A percentile compares a stretch with the other conserved stretches of the same genome.
Conservation (phyloP, 306 rosid genomes). For the Pterocarpus macrocarpus region DNA sequence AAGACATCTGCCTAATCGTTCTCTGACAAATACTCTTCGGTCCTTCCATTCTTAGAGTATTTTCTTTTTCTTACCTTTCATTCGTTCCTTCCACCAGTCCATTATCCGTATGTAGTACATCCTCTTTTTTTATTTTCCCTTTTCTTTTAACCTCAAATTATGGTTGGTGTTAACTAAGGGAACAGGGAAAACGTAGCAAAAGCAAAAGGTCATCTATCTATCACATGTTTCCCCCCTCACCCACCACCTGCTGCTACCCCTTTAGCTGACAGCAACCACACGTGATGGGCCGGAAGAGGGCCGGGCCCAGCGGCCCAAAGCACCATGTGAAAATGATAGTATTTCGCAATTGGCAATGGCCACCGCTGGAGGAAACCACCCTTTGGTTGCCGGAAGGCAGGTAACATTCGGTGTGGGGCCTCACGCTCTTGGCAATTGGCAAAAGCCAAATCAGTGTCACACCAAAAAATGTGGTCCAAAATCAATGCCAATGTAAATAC, state of each 20-base stretch:
- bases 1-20: background rate
- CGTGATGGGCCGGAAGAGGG: constrained; percentile 17
- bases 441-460: background rate
- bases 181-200: no score
- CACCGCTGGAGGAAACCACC: constrained; percentile 8
- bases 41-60: background rate
- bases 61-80: background rate
- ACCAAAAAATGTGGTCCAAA: background rate
- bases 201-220: background rate
- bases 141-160: background rate
- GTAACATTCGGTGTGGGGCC: constrained; percentile 33
- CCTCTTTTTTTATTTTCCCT: background rate
- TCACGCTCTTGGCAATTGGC: background rate
- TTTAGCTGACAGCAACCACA: constrained; percentile 4
- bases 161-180: background rate
- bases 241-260: constrained; percentile 14
- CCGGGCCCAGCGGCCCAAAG: constrained; percentile 33
- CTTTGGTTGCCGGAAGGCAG: constrained; percentile 15
- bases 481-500: constrained; percentile 2
- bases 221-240: constrained; percentile 3
- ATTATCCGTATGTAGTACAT: background rate
- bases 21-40: background rate
- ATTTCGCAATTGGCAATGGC: background rate
- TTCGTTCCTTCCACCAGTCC: constrained; percentile 1
- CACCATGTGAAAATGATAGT: background rate